phyloP scores from a whole-genome alignment of 1,284 basidiomycete genomes.

The Dichomitus squalens region DNA sequence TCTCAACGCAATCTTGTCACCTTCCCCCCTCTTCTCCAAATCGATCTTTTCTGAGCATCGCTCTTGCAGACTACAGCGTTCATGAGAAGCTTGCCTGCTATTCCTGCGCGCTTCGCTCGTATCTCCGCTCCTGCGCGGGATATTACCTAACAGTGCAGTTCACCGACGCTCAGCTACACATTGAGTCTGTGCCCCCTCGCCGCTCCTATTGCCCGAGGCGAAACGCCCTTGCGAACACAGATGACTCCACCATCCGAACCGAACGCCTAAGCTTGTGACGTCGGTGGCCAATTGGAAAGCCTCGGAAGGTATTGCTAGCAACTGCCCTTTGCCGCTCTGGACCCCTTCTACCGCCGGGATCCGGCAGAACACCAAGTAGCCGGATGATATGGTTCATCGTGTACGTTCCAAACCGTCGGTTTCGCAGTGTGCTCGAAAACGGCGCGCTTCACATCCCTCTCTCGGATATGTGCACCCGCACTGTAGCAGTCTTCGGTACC shows the following conservation, averaged over 20 bases:
- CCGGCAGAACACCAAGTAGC: conserved; percentile 3
- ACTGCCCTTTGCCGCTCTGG: too few species aligned
- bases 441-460: too few species aligned
- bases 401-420: background rate
- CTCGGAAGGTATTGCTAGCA: too few species aligned
- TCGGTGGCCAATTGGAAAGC: too few species aligned
- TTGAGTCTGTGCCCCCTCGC: background rate
- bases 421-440: too few species aligned
- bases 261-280: too few species aligned
- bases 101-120: conserved; percentile 8
- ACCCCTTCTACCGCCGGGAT: background rate
- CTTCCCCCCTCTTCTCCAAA: background rate
- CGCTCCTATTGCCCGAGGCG: background rate
- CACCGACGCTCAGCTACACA: background rate
- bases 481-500: background rate
- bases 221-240: background rate
- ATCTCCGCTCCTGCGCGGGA: conserved; percentile 18
- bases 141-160: conserved; percentile 21
- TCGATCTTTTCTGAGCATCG: background rate
- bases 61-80: background rate
- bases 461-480: background rate
- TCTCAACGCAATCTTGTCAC: background rate
- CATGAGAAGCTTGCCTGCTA: background rate
- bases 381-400: background rate
- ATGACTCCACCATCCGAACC: too few species aligned